Evolutionary conservation across 768 basidiomycete species (phyloP).

Genomic region (Sporobolomyces pararoseus): DNA sequence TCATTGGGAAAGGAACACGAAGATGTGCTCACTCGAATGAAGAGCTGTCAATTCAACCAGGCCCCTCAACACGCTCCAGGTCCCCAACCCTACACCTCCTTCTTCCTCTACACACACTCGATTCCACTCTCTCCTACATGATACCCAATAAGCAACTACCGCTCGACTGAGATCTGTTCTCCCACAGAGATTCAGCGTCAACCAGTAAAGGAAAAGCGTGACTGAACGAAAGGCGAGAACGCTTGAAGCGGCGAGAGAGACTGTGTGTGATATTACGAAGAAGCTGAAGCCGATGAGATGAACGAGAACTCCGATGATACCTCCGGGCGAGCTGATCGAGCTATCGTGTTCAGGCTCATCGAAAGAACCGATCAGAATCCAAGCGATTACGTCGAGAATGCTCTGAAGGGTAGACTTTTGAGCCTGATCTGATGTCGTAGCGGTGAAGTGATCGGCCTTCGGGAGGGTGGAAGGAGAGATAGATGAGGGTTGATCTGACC

Average conservation of each 20-base stretch:
- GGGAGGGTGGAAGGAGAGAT: too few species aligned
- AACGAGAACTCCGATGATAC: conserved; percentile 15
- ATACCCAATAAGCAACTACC: conserved; percentile 13
- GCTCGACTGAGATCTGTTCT: conserved; percentile 22
- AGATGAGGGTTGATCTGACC: too few species aligned
- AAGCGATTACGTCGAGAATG: neutral
- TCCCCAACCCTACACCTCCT: neutral
- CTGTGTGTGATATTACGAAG: conserved; percentile 26
- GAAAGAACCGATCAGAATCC: conserved; percentile 26
- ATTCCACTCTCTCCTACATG: conserved; percentile 33
- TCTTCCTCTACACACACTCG: conserved; percentile 24
- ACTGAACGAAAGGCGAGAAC: neutral
- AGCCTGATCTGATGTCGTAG: too few species aligned
- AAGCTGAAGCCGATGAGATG: conserved; percentile 33
- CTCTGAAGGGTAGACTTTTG: neutral
- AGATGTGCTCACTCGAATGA: conserved; percentile 37
- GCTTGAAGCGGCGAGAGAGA: conserved; percentile 9
- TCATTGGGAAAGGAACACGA: neutral
- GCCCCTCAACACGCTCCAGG: conserved; percentile 1
- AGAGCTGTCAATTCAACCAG: conserved; percentile 11
- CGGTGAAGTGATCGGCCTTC: too few species aligned
- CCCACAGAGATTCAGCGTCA: conserved; percentile 28
- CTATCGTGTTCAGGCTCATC: neutral
- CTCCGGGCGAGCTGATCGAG: conserved; percentile 1
- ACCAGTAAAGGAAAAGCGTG: conserved; percentile 16